A percentile compares a stretch with the other conserved stretches of the same genome.
phyloP scores from a whole-genome alignment of 164 flowering plant species.

The Sextonia rubra region DNA sequence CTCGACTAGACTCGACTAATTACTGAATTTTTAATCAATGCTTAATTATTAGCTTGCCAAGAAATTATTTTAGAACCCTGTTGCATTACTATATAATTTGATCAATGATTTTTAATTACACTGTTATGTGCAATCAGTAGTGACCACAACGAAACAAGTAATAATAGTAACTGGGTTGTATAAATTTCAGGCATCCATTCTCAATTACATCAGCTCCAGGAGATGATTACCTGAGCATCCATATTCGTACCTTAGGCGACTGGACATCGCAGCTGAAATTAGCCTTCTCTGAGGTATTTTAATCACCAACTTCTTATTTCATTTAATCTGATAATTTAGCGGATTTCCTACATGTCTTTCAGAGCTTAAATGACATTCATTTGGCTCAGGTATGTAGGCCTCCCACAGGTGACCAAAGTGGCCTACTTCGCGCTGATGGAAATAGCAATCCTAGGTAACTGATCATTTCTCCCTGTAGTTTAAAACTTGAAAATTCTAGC shows the following conservation, averaged over 20 bases:
- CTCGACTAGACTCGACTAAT: no score
- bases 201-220: constrained; percentile 75
- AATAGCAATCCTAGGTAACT: constrained; percentile 5
- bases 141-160: no score
- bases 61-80: no score
- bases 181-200: constrained; percentile 54
- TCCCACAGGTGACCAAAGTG: constrained; percentile 46
- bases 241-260: constrained; percentile 61
- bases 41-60: no score
- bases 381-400: constrained; percentile 47
- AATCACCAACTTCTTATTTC: constrained; percentile 12
- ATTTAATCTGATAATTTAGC: background rate
- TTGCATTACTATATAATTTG: no score
- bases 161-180: background rate
- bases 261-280: constrained; percentile 58
- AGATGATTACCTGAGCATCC: constrained; percentile 59
- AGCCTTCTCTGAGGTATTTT: constrained; percentile 48
- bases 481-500: background rate
- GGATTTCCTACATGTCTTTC: background rate
- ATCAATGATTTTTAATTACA: background rate
- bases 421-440: constrained; percentile 55
- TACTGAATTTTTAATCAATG: no score
- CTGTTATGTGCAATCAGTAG: background rate
- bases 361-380: background rate
- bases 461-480: background rate